Evolutionary conservation across 305 asterid species (phyloP).

Genomic region (Fraxinus platypoda): DNA sequence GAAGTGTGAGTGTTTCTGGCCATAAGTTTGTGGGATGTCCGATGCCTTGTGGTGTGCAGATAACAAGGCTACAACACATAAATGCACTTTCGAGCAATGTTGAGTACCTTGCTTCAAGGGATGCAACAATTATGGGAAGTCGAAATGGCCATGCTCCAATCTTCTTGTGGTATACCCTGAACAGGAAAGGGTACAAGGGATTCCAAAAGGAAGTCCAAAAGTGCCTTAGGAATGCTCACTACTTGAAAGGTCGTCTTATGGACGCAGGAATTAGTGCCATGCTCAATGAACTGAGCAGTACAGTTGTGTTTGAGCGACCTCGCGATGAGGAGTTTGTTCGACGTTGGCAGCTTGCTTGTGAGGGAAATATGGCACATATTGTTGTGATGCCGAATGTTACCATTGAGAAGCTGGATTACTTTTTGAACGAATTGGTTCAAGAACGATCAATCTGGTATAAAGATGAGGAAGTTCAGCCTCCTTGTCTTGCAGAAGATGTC

Average conservation of each 20-base stretch:
- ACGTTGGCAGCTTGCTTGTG: conserved; percentile 89
- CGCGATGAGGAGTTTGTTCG: conserved; percentile 73
- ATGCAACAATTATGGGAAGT: conserved; percentile 92
- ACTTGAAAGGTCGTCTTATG: conserved; percentile 64
- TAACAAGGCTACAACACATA: conserved; percentile 66
- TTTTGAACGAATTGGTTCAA: conserved; percentile 54
- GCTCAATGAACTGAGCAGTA: conserved; percentile 87
- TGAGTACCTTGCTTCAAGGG: conserved; percentile 90
- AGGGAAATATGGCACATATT: conserved; percentile 83
- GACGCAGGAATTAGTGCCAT: conserved; percentile 71
- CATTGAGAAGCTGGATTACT: conserved; percentile 67
- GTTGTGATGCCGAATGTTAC: conserved; percentile 87
- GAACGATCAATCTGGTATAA: conserved; percentile 65
- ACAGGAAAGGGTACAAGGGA: conserved; percentile 81
- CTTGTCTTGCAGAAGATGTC: conserved; percentile 70
- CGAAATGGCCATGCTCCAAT: conserved; percentile 94
- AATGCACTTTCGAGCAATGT: conserved; percentile 69
- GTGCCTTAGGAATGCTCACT: conserved; percentile 82
- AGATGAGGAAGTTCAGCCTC: conserved; percentile 50
- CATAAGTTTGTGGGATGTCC: conserved; percentile 96
- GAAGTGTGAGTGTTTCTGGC: conserved; percentile 91
- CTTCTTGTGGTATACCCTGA: conserved; percentile 89
- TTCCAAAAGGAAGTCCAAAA: conserved; percentile 90
- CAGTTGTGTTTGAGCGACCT: conserved; percentile 90
- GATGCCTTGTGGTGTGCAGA: conserved; percentile 90